Base-by-base conservation (phyloP, 345 rosid genomes). In the Syzygium aqueum region DNA sequence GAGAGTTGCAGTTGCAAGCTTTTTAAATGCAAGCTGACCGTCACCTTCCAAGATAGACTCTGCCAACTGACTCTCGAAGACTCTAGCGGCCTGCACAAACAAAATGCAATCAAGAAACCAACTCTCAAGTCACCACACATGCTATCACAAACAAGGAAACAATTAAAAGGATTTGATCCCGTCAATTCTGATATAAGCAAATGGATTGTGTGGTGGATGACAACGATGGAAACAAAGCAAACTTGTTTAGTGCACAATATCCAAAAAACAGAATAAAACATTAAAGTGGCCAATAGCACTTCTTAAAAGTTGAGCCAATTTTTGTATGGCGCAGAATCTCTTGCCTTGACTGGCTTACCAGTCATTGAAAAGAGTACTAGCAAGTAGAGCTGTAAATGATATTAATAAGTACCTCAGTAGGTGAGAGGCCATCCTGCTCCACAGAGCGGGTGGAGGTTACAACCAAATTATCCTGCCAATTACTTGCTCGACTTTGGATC, bases 41-140 rank as follows among this genome's bases (percentile, higher is more conserved):
- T 96, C 96, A 63, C 98, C 96, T 95, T 96, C 99, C 92, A 96
- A 90, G 92, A 97, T 97, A 84, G 99, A 97, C 91, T 96, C 98
- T 57, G 99, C 99, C 90, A 97, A 90, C 90, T 94, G 98, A 91
- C 98, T 95, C 92, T 97, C 98, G 88, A 97, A 95, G 50, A 95
- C 97, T 91, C 98, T 94, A 67, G 98, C 98, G 84, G 99, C 99
- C 99, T 95, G 92, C 30, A 61, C 49, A 90, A 84, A 87, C 30
- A 56, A 22, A 10, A 77, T 16, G n/a, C 83, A 73, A 50, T 65
- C 30, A 28, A 83, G 67, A 52, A 78, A 52, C 7, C 49, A 9
- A 33, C 43, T 33, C 78, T 7, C 49, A 73, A 73, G 49, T 73
- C 49, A 73, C 82, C 49, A 19, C 82, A 19, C 27, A 19, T 2